Conservation (phyloP, 2,329 filamentous ascomycete species). For the Stromatinia cepivora region DNA sequence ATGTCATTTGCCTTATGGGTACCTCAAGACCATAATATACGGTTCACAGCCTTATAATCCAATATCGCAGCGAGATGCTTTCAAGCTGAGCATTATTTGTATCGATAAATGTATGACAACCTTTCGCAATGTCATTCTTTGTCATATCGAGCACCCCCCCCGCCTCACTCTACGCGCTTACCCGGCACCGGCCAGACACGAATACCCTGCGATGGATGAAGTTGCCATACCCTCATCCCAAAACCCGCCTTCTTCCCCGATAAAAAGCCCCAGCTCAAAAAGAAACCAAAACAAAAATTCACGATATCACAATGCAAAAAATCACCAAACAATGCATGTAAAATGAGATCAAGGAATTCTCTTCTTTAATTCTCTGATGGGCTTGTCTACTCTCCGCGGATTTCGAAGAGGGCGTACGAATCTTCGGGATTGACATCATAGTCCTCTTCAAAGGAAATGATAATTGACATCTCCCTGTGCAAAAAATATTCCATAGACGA, state of each 20-base stretch:
- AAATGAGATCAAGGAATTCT: neutral
- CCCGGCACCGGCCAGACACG: neutral
- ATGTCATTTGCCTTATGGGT: too few relatives aligned
- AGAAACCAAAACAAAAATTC: neutral
- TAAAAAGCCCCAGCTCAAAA: neutral
- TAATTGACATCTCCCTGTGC: conserved; percentile 58
- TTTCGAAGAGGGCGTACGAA: conserved; percentile 60
- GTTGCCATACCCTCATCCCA: neutral
- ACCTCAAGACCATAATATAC: neutral
- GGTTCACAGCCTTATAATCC: neutral
- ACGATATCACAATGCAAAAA: neutral
- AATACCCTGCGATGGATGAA: neutral
- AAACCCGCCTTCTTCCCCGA: neutral
- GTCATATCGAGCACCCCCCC: neutral
- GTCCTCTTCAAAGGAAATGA: conserved; percentile 57
- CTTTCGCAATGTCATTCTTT: neutral
- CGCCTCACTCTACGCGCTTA: neutral
- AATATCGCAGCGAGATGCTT: too few relatives aligned
- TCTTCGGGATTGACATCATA: conserved; percentile 53
- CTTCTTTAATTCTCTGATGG: conserved; percentile 32
- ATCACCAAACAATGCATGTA: neutral
- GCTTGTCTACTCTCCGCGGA: conserved; percentile 58
- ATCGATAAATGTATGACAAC: neutral
- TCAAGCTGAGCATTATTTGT: neutral
- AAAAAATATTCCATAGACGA: conserved; percentile 62